Evolutionary conservation across 345 rosid genomes (phyloP).

Genomic region (Gossypium raimondii): DNA sequence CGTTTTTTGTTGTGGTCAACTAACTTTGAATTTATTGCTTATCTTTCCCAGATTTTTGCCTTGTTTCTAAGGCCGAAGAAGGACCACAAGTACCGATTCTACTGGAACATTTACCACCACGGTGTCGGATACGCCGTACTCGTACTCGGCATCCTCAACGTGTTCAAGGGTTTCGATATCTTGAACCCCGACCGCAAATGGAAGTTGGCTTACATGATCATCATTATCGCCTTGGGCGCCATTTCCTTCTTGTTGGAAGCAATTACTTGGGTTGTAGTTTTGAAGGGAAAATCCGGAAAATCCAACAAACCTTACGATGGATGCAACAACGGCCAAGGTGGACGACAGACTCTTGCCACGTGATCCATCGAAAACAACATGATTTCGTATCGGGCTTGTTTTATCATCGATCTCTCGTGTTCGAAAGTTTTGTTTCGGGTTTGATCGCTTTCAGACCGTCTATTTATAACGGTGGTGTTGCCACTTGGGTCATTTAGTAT

Average conservation of each 20-base stretch:
- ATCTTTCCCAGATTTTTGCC: conserved; percentile 51
- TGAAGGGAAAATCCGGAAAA: conserved; percentile 49
- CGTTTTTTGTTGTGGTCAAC: background rate
- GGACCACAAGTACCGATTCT: conserved; percentile 70
- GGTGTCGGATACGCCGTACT: conserved; percentile 57
- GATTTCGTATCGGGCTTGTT: background rate
- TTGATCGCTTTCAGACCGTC: background rate
- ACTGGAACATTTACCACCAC: conserved; percentile 90
- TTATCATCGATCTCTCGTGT: background rate
- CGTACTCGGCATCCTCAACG: conserved; percentile 54
- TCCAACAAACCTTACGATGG: conserved; percentile 48
- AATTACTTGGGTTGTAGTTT: conserved; percentile 61
- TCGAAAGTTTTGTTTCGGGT: background rate
- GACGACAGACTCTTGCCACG: conserved; percentile 26
- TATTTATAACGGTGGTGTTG: background rate
- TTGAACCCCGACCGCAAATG: conserved; percentile 52
- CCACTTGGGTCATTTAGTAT: too few relatives aligned
- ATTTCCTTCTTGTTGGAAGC: conserved; percentile 58
- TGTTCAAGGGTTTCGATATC: conserved; percentile 65
- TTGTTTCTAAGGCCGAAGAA: conserved; percentile 72
- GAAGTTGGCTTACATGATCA: conserved; percentile 47
- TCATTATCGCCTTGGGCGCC: conserved; percentile 49
- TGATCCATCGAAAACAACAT: conserved; percentile 3
- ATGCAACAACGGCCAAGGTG: conserved; percentile 34
- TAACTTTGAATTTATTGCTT: conserved; percentile 9